Conservation (phyloP, 805 yeast species). For the Brettanomyces anomalus region DNA sequence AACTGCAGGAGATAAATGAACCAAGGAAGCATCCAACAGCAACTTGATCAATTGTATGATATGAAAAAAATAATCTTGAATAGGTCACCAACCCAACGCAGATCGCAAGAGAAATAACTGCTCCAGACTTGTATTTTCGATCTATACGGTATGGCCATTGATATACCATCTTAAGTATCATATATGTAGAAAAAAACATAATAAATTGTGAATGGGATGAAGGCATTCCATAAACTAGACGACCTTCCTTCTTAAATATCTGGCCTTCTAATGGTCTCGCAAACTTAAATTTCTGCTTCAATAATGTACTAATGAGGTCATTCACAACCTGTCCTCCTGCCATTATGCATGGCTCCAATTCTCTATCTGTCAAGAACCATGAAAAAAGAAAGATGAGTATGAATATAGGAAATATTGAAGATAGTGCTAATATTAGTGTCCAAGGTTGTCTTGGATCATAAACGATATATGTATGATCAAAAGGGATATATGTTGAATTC, state of each 20-base stretch:
- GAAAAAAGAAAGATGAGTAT: conserved; percentile 71
- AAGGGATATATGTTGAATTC: conserved; percentile 35
- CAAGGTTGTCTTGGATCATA: conserved; percentile 61
- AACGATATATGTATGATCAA: conserved; percentile 79
- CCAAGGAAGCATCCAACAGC: conserved; percentile 66
- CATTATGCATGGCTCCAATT: conserved; percentile 73
- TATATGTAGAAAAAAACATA: conserved; percentile 70
- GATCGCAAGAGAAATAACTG: conserved; percentile 20
- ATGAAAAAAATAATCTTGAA: conserved; percentile 69
- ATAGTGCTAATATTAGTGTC: conserved; percentile 55
- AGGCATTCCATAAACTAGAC: conserved; percentile 83
- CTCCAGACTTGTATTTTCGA: conserved; percentile 19
- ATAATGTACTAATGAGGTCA: conserved; percentile 60
- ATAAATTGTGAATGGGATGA: conserved; percentile 94
- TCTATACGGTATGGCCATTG: conserved; percentile 33
- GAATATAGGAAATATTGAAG: conserved; percentile 75
- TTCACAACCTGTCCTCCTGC: conserved; percentile 81
- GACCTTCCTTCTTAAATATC: conserved; percentile 22
- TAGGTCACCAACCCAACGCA: conserved; percentile 36
- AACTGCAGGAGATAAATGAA: conserved; percentile 42
- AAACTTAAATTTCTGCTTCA: conserved; percentile 57
- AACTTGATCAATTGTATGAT: conserved; percentile 72
- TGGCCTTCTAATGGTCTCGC: conserved; percentile 57
- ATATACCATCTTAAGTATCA: conserved; percentile 33
- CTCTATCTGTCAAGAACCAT: conserved; percentile 76